A percentile compares a stretch with the other conserved stretches of the same genome.
Conservation (phyloP, 1,139 yeast species). For the Entelexis paramagnoliae region DNA sequence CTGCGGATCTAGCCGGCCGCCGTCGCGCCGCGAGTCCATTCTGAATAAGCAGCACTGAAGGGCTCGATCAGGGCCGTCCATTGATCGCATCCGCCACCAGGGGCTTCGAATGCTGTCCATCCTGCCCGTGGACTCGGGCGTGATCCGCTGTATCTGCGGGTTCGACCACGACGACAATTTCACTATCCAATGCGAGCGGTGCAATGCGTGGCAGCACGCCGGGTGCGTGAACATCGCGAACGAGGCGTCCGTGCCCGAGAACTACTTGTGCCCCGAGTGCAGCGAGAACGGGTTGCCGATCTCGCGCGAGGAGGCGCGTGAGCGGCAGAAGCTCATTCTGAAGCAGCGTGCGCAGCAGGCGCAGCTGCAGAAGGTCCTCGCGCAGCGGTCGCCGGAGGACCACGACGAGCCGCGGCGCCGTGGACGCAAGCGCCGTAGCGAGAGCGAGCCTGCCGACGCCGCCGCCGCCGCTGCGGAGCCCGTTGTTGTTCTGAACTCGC, state of each 20-base stretch:
- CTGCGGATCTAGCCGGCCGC: too few relatives aligned
- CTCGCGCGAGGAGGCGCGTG: conserved; percentile 42
- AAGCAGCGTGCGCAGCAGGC: conserved; percentile 4
- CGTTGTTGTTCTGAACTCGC: neutral
- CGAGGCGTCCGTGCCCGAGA: conserved; percentile 70
- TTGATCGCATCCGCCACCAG: neutral
- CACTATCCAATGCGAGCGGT: conserved; percentile 85
- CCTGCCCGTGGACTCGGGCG: conserved; percentile 37
- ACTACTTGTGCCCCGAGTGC: conserved; percentile 72
- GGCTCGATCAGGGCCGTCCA: neutral
- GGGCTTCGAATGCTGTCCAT: conserved; percentile 1
- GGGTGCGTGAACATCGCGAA: conserved; percentile 70
- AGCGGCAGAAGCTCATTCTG: conserved; percentile 25
- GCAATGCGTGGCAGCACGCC: conserved; percentile 93
- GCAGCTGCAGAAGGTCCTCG: neutral
- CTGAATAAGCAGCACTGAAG: neutral
- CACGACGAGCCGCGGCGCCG: conserved; percentile 10
- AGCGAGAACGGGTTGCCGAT: conserved; percentile 43
- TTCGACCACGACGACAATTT: conserved; percentile 89
- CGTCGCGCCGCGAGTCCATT: neutral
- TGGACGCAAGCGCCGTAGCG: conserved; percentile 10
- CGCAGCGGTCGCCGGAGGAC: neutral
- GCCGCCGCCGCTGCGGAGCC: neutral
- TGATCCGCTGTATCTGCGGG: conserved; percentile 84
- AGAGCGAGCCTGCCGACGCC: neutral